These are phyloP conservation scores for Pythium folliculosum DNA, from an alignment of 352 stramenopile genomes.

Conservation along the genomic window DNA sequence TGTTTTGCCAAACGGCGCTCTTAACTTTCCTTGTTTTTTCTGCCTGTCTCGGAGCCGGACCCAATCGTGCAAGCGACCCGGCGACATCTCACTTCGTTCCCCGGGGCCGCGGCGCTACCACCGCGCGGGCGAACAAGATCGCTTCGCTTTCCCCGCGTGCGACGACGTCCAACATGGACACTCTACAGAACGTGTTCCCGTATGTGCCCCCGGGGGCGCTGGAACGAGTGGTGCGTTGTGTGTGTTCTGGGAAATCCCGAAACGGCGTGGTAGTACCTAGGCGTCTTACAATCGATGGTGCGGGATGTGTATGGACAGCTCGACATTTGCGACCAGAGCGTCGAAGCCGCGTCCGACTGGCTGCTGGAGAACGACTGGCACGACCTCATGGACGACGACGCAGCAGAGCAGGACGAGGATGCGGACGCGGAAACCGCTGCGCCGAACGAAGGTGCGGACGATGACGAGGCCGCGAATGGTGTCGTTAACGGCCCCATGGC, in stretches of 20 bases:
- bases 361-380: conserved; percentile 44
- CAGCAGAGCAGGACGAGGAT: conserved; percentile 12
- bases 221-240: conserved; percentile 35
- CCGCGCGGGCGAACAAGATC: not conserved
- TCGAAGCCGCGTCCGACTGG: conserved; percentile 39
- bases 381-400: conserved; percentile 34
- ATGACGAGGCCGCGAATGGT: not conserved
- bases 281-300: not conserved
- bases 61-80: conserved; percentile 1
- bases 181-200: conserved; percentile 35
- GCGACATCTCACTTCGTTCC: conserved; percentile 4
- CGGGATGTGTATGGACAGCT: conserved; percentile 24
- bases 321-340: conserved; percentile 37
- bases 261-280: conserved; percentile 8
- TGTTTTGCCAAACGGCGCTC: conserved; percentile 27
- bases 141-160: not conserved
- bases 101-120: not conserved
- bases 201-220: conserved; percentile 30
- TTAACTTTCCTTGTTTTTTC: conserved; percentile 5
- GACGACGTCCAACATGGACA: conserved; percentile 29
- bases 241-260: conserved; percentile 1
- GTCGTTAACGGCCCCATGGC: not conserved
- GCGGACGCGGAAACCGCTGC: conserved; percentile 2
- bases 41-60: too few species aligned
- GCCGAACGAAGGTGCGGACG: not conserved